A percentile compares a stretch with the other conserved stretches of the same genome.
These are phyloP conservation scores for Boletus reticuloceps DNA, from an alignment of 768 basidiomycete genomes.

Conservation along the genomic window DNA sequence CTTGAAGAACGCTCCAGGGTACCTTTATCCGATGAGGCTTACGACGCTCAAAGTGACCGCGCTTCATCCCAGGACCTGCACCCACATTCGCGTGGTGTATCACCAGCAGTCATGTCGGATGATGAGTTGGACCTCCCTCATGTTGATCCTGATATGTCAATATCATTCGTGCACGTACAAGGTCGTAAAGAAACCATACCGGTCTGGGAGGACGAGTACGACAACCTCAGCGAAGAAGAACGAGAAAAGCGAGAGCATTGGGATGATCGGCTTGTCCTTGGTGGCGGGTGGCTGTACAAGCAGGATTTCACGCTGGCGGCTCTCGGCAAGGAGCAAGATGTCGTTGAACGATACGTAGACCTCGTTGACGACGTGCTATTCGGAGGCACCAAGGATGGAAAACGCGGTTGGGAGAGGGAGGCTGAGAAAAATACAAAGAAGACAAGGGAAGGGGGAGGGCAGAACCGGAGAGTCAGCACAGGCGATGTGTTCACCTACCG, in stretches of 20 bases:
- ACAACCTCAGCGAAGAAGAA: constrained; percentile 46
- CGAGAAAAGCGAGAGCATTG: constrained; percentile 65
- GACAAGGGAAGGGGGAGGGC: constrained; percentile 37
- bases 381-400: constrained; percentile 49
- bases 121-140: constrained; percentile 30
- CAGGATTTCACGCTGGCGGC: constrained; percentile 58
- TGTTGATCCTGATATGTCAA: constrained; percentile 57
- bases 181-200: constrained; percentile 64
- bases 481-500: constrained; percentile 29
- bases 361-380: constrained; percentile 82
- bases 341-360: constrained; percentile 63
- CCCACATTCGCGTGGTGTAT: constrained; percentile 41
- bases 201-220: constrained; percentile 79
- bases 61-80: constrained; percentile 40
- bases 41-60: constrained; percentile 75
- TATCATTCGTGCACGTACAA: constrained; percentile 69
- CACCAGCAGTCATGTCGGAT: constrained; percentile 43
- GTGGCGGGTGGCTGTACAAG: constrained; percentile 79
- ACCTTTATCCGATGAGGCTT: constrained; percentile 77
- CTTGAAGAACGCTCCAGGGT: constrained; percentile 78
- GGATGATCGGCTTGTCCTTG: constrained; percentile 79
- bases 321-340: constrained; percentile 53
- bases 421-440: constrained; percentile 45
- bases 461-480: constrained; percentile 33
- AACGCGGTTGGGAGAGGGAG: constrained; percentile 48